Base-by-base conservation (phyloP, 192 early-diverging fungal species). In the Coemansia sp. region DNA sequence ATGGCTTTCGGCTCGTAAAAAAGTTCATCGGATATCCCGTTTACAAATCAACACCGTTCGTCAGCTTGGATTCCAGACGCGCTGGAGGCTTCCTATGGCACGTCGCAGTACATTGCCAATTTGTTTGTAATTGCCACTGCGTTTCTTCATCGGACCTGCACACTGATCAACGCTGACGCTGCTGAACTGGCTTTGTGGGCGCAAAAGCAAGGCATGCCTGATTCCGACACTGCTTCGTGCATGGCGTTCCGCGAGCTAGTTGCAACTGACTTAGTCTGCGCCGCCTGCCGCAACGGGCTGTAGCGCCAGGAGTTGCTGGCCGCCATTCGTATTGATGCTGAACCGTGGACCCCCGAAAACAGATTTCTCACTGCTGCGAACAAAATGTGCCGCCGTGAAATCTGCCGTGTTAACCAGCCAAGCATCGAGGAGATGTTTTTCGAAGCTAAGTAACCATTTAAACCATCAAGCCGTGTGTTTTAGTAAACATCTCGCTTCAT, bases 341-440 rank as follows among this genome's bases (percentile, higher is more conserved):
- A 91, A 33, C 87, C 93, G 67, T 99, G 97, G 97, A 95, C 92
- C 4, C 83, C 93, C n/a, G 85, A 96, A 79, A 92, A 88, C 76
- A 86, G 84, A 6, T 64, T 89, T 61, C 72, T 93, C 77, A 98
- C 96, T 18, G 91, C 96, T 22, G 94, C 95, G 18, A 89, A 88
- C 75, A 97, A 97, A 79, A 66, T 97, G 47, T 88, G 93, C 53
- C 87, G 96, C 30, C 84, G 83, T 28, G 91, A 84, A 35, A 89
- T 98, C 47, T 73, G 80, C 53, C 77, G 86, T 52, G 71, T 66
- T 19, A 91, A 91, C 73, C 81, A 84, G 50, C 11, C 43, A 4
- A 42, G 19, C 1, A 29, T 77, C 28, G 30, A 53, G 0, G 49
- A 51, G 35, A 62, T 69, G 60, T 23, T 48, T 21, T 21, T 23